Evolutionary conservation across 805 yeast species (phyloP).

Genomic region (Candida ovalis): DNA sequence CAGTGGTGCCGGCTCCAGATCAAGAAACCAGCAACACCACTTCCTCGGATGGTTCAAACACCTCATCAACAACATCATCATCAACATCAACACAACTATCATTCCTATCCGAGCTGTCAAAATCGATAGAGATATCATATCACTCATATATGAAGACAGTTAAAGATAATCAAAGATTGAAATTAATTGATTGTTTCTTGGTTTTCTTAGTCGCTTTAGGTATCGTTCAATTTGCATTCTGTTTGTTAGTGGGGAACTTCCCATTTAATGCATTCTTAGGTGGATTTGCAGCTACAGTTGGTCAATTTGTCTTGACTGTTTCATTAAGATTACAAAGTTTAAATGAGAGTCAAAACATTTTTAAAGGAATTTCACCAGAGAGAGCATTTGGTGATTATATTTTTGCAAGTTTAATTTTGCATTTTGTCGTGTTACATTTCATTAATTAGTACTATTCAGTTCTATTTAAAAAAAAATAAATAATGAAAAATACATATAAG

Average conservation of each 20-base stretch:
- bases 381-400: constrained; percentile 84
- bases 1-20: neutral
- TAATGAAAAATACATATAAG: neutral
- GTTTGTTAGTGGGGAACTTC: constrained; percentile 75
- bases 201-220: constrained; percentile 73
- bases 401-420: constrained; percentile 82
- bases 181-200: constrained; percentile 75
- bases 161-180: constrained; percentile 38
- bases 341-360: constrained; percentile 23
- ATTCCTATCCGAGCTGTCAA: constrained; percentile 28
- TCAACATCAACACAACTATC: constrained; percentile 7
- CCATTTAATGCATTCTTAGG: constrained; percentile 97
- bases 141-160: constrained; percentile 31
- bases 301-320: constrained; percentile 88
- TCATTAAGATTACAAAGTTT: constrained; percentile 71
- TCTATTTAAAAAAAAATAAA: neutral
- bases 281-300: constrained; percentile 89
- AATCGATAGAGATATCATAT: constrained; percentile 30
- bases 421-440: constrained; percentile 86
- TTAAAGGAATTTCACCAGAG: constrained; percentile 31
- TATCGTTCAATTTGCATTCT: constrained; percentile 72
- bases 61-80: constrained; percentile 7
- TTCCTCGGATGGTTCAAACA: constrained; percentile 3
- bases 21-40: constrained; percentile 3
- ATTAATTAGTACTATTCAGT: constrained; percentile 51